These are phyloP conservation scores for Solanum pinnatisectum DNA, from an alignment of 257 asterid genomes.

Conservation along the genomic window DNA sequence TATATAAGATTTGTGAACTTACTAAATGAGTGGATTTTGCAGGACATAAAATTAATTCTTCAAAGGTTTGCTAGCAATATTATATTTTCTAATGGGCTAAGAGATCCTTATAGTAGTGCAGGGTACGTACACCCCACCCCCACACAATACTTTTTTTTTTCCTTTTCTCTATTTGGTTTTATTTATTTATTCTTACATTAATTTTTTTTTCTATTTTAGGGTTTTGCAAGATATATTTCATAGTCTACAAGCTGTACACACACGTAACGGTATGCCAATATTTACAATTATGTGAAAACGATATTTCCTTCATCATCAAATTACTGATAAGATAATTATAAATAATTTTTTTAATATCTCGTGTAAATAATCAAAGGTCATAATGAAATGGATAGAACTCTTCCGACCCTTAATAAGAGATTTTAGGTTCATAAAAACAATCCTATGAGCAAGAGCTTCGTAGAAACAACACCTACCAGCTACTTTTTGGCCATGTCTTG, in stretches of 20 bases:
- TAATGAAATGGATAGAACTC: neutral
- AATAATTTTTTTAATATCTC: neutral
- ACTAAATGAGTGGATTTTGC: neutral
- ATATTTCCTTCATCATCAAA: neutral
- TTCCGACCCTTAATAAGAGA: neutral
- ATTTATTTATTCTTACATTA: neutral
- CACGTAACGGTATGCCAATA: constrained; percentile 30
- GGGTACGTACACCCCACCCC: constrained; percentile 9
- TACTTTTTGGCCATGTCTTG: neutral
- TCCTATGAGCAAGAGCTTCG: neutral
- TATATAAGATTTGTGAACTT: neutral
- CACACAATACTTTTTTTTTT: neutral
- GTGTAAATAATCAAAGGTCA: neutral
- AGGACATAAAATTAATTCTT: constrained; percentile 40
- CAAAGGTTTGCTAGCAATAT: constrained; percentile 31
- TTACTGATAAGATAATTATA: neutral
- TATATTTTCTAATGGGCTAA: constrained; percentile 41
- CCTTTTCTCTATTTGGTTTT: neutral
- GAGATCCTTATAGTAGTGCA: constrained; percentile 38
- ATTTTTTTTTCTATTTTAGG: constrained; percentile 4
- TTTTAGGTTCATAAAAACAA: neutral
- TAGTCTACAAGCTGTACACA: constrained; percentile 35
- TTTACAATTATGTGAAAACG: neutral
- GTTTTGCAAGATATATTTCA: constrained; percentile 35
- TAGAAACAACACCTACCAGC: neutral